Evolutionary conservation across 495 filamentous ascomycete genomes (phyloP), one percentile per base, ranked within the genome.

Genomic region (Tirmania nivea): DNA sequence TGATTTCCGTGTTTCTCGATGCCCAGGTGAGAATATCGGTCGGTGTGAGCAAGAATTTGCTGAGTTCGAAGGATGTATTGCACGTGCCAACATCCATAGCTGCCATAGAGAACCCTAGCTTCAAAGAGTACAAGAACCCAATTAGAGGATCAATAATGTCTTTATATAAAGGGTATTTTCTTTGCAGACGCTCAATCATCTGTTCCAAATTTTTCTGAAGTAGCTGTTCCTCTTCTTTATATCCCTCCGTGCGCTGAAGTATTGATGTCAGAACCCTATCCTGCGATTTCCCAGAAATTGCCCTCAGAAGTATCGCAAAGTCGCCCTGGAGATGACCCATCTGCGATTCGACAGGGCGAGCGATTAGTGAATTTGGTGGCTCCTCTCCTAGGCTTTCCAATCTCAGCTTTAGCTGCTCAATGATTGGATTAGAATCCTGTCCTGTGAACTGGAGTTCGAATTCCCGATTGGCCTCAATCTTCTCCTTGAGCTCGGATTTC

Each of bases 101-200:
- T 37, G 72, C 70, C 34, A 94, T 66, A 14, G 74, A 80, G 34
- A 93, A 62, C 11, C 87, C 86, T 54, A 89, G 64, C 56, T 82
- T 80, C 10, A 99, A 70, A 53, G 84, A 80, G 52, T 83, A 77
- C 9, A 96, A 72, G 58, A 95, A 86, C 48, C 81, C 84, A 55
- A 88, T 71, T 42, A 86, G 69, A 2, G 88, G 88, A 49, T 73
- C 71, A 0, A 81, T 81, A 50, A 96, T 72, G 65, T 99, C 90
- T 53, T 84, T 81, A 58, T 94, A 96, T 35, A 75, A 77, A 45
- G 76, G 73, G 63, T 83, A 88, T 19, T 77, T 70, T 1, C 69
- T 72, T 45, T 45, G 39, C 25, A 97, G 70, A 39, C 88, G 75
- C 19, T 64, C 63, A 37, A 78, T 75, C 10, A 93, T 72, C 53